Evolutionary conservation across 352 stramenopile genomes (phyloP).

Genomic region (Globisporangium alternatum): DNA sequence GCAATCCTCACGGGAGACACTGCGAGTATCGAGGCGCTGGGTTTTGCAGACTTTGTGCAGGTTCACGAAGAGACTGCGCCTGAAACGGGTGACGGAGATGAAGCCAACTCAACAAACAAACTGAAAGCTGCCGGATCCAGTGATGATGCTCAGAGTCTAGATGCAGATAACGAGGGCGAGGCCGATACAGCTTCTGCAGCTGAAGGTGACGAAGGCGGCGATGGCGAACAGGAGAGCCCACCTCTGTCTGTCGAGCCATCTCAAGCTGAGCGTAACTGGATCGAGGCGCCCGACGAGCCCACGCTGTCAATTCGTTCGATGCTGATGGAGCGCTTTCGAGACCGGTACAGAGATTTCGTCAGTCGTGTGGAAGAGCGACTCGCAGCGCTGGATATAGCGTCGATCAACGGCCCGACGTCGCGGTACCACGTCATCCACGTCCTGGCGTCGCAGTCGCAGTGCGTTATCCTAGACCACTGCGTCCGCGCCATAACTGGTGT

Average conservation of each 20-base stretch:
- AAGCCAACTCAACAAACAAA: neutral
- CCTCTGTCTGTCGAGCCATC: constrained; percentile 20
- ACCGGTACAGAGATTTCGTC: constrained; percentile 35
- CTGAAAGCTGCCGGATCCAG: neutral
- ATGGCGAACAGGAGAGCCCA: neutral
- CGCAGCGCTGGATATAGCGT: neutral
- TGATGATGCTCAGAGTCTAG: constrained; percentile 10
- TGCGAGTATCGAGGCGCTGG: constrained; percentile 18
- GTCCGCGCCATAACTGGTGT: constrained; percentile 55
- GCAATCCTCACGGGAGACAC: constrained; percentile 28
- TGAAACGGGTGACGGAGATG: neutral
- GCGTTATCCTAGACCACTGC: constrained; percentile 53
- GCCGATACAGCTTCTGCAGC: constrained; percentile 3
- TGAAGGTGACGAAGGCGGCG: neutral
- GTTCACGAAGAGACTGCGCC: neutral
- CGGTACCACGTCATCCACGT: constrained; percentile 39
- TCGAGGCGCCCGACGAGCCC: constrained; percentile 31
- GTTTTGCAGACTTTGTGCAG: constrained; percentile 28
- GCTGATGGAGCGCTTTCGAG: constrained; percentile 23
- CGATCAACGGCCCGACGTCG: neutral
- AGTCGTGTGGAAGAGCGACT: constrained; percentile 19
- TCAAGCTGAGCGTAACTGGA: constrained; percentile 33
- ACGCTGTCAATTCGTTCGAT: constrained; percentile 32
- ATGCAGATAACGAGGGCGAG: neutral
- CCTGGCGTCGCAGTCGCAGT: constrained; percentile 44